phyloP scores from a whole-genome alignment of 169 alveolate species.

The Eimeria maxima region DNA sequence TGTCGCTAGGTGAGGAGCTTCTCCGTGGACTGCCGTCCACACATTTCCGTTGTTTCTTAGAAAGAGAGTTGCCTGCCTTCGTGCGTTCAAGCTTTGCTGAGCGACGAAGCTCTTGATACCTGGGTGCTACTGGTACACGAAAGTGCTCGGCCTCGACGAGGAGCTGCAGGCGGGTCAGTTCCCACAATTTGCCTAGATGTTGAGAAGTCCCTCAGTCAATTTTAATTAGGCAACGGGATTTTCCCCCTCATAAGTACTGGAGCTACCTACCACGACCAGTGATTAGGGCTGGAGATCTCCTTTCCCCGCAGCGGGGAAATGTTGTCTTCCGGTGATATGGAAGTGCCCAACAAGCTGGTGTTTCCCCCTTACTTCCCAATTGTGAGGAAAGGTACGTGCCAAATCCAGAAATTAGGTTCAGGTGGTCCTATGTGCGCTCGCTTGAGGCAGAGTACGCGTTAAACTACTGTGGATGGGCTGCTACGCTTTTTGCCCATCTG shows the following conservation, averaged over 20 bases:
- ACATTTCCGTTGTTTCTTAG: not conserved
- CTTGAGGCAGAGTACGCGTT: not conserved
- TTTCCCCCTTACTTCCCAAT: slow-evolving; percentile 70
- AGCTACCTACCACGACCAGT: not conserved
- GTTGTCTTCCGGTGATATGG: not conserved
- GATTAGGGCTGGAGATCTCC: not conserved
- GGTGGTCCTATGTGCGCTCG: not conserved
- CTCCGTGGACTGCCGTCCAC: not conserved
- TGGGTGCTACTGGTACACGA: not conserved
- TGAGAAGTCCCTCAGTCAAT: not conserved
- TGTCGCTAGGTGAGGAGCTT: not conserved
- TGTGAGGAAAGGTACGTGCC: slow-evolving; percentile 50
- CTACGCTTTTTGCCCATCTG: not conserved
- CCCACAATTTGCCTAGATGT: not conserved
- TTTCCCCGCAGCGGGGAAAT: not conserved
- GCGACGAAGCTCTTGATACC: not conserved
- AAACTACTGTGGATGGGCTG: no score
- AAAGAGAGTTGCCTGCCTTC: not conserved
- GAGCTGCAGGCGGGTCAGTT: not conserved
- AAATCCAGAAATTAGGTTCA: not conserved
- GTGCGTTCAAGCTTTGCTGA: not conserved
- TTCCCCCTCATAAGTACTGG: not conserved
- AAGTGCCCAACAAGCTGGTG: not conserved
- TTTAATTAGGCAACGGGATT: not conserved
- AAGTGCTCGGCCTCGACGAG: not conserved